Percentiles rank a stretch among this genome's conserved stretches.
These are phyloP conservation scores for Lotmaria passim DNA, from an alignment of 208 protist species.

Conservation along the genomic window DNA sequence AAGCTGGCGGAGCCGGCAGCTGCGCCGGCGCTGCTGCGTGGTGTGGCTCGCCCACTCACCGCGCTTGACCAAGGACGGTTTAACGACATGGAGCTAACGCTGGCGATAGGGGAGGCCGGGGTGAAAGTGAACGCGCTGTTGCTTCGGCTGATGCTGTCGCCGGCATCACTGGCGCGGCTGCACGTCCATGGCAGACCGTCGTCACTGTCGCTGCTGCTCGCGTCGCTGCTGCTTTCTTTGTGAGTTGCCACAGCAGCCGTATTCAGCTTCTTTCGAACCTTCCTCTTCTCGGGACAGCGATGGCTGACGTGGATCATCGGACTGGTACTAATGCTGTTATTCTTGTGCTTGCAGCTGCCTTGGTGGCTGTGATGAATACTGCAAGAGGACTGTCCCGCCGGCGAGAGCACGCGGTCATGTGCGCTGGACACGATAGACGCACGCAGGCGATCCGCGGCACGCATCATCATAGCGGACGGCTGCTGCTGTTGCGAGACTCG, in stretches of 20 bases:
- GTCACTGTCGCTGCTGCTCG: neutral
- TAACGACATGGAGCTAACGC: slow-evolving; percentile 28
- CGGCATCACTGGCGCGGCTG: neutral
- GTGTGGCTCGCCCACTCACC: slow-evolving; percentile 28
- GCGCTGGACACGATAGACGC: slow-evolving; percentile 1
- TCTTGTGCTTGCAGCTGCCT: neutral
- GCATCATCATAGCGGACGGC: slow-evolving; percentile 24
- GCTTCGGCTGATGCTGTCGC: neutral
- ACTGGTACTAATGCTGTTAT: neutral
- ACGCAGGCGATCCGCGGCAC: slow-evolving; percentile 19
- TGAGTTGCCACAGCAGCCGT: neutral
- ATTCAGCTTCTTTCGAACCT: neutral
- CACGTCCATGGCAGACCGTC: neutral
- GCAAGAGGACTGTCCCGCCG: neutral
- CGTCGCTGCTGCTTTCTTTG: neutral
- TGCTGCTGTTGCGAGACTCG: slow-evolving; percentile 21
- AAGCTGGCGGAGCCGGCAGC: too few relatives aligned
- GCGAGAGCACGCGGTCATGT: neutral
- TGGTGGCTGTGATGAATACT: neutral
- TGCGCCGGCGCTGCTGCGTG: slow-evolving; percentile 4
- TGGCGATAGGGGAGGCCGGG: slow-evolving; percentile 20
- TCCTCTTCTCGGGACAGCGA: too few relatives aligned
- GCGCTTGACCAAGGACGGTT: slow-evolving; percentile 20
- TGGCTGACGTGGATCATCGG: too few relatives aligned
- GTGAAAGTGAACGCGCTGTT: neutral